phyloP scores from a whole-genome alignment of 169 alveolate genomes.

The Theileria annulata region DNA sequence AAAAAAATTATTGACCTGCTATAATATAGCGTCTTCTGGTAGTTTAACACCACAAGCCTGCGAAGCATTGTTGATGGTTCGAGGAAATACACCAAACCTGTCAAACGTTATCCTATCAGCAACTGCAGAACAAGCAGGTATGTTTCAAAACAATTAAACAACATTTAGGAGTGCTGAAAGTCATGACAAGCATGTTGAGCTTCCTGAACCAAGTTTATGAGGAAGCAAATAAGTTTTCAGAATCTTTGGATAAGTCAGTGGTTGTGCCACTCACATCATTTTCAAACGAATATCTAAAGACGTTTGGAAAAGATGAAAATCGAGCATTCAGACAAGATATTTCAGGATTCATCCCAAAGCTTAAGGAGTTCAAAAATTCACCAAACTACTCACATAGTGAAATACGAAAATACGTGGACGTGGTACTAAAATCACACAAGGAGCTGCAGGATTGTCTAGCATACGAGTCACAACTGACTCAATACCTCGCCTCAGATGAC shows the following conservation, averaged over 20 bases:
- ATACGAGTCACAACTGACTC: conserved; percentile 39
- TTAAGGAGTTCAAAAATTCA: conserved; percentile 32
- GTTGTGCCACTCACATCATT: conserved; percentile 25
- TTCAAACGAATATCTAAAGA: conserved; percentile 25
- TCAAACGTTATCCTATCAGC: conserved; percentile 27
- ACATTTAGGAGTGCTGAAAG: conserved; percentile 31
- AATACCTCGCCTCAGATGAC: conserved; percentile 21
- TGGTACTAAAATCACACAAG: conserved; percentile 51
- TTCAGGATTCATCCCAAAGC: conserved; percentile 54
- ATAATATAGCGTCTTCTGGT: conserved; percentile 39
- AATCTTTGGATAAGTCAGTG: conserved; percentile 21
- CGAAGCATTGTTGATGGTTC: conserved; percentile 39
- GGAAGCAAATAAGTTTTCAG: conserved; percentile 21
- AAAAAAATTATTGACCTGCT: conserved; percentile 17
- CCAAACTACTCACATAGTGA: conserved; percentile 47
- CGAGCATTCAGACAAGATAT: conserved; percentile 45
- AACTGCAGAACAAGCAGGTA: conserved; percentile 61
- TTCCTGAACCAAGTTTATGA: conserved; percentile 17
- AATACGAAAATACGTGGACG: conserved; percentile 44
- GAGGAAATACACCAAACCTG: conserved; percentile 27
- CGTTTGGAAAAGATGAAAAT: conserved; percentile 40
- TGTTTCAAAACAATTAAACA: not conserved
- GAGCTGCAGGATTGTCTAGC: conserved; percentile 46
- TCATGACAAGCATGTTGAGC: conserved; percentile 23
- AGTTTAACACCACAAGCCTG: conserved; percentile 14